phyloP scores from a whole-genome alignment of 225 moss, liverwort and hornwort species.

The Marchantia polymorpha region DNA sequence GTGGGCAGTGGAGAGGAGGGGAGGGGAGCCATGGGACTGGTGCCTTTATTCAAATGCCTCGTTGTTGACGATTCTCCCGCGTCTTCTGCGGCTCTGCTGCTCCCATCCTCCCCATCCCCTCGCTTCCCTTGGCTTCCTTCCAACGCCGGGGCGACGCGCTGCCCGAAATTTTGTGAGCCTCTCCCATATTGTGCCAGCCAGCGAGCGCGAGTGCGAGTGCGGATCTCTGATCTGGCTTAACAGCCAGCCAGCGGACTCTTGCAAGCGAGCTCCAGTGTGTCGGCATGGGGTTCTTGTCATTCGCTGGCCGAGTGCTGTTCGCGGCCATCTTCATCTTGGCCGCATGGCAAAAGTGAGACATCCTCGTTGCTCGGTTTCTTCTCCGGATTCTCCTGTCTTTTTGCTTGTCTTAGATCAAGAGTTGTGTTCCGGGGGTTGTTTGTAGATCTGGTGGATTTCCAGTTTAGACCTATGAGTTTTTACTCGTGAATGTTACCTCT shows the following conservation, averaged over 20 bases:
- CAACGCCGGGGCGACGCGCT: no score
- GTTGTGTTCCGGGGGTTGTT: neutral
- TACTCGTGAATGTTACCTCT: no score
- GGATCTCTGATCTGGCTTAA: neutral
- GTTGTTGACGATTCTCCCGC: conserved; percentile 13
- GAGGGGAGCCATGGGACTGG: neutral
- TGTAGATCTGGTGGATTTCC: neutral
- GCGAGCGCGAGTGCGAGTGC: neutral
- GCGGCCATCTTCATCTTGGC: conserved; percentile 92
- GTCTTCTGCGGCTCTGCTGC: conserved; percentile 7
- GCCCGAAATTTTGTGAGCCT: no score
- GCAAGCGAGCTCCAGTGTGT: neutral
- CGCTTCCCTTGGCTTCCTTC: neutral
- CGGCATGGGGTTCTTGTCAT: conserved; percentile 82
- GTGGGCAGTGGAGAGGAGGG: neutral
- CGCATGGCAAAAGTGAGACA: conserved; percentile 93
- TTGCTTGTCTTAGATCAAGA: neutral
- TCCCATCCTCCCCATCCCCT: neutral
- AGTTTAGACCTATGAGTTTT: neutral
- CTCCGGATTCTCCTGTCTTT: neutral
- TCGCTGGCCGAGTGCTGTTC: conserved; percentile 73
- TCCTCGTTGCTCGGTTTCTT: neutral
- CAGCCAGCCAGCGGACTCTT: neutral
- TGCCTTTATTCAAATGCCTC: conserved; percentile 12
- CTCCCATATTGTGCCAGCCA: no score